Percentiles rank a stretch among this genome's conserved stretches.
These are phyloP conservation scores for Eucalyptus virginea DNA, from an alignment of 345 rosid species.

Conservation along the genomic window DNA sequence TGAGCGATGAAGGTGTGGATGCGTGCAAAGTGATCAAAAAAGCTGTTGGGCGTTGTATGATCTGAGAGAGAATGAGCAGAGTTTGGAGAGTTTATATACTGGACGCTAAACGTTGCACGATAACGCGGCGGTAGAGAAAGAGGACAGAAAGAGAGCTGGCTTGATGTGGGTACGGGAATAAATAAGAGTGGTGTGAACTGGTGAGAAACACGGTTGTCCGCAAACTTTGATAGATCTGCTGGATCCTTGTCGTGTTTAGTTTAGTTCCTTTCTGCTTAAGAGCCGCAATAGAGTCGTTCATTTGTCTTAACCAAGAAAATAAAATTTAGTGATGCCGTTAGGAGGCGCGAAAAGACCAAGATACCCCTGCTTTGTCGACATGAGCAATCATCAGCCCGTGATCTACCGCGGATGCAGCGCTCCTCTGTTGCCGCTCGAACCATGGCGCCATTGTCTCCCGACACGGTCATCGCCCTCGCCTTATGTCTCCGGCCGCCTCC, in stretches of 20 bases:
- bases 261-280: background rate
- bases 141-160: background rate
- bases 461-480: background rate
- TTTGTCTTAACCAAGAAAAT: background rate
- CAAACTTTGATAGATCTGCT: background rate
- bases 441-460: background rate
- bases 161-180: background rate
- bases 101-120: background rate
- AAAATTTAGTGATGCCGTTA: background rate
- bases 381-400: background rate
- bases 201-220: background rate
- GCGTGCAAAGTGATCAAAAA: background rate
- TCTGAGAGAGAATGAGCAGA: background rate
- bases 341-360: background rate
- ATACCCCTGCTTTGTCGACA: background rate
- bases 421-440: too few relatives aligned
- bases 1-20: background rate
- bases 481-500: background rate
- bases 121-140: background rate
- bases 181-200: background rate
- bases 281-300: background rate
- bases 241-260: background rate
- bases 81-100: background rate
- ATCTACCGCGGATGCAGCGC: background rate
- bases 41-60: background rate